phyloP scores from a whole-genome alignment of 345 rosid species.

The Geranium rotundifolium region DNA sequence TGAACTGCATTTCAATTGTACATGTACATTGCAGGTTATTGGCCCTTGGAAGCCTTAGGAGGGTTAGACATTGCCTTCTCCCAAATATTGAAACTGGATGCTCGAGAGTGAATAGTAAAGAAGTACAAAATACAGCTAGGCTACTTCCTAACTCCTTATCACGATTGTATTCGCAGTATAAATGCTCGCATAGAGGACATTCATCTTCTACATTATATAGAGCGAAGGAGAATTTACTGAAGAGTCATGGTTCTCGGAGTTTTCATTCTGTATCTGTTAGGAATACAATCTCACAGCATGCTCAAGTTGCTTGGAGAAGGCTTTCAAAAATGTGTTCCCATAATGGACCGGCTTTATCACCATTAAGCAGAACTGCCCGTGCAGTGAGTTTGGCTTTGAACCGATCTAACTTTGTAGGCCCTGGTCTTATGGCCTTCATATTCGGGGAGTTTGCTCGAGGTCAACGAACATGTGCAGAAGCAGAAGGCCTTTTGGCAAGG shows the following conservation, averaged over 20 bases:
- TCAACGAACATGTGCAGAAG: conserved; percentile 5
- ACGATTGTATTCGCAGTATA: not conserved
- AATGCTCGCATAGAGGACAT: conserved; percentile 3
- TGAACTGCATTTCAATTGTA: not conserved
- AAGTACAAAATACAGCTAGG: conserved; percentile 1
- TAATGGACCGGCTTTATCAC: not conserved
- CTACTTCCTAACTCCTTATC: conserved; percentile 1
- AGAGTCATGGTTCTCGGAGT: conserved; percentile 1
- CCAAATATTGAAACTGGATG: conserved; percentile 2
- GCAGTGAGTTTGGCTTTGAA: conserved; percentile 15
- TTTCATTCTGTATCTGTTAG: not conserved
- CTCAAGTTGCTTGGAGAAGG: conserved; percentile 16
- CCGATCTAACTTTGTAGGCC: conserved; percentile 15
- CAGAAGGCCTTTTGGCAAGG: conserved; percentile 9
- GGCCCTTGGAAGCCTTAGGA: conserved; percentile 7
- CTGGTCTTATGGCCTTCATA: conserved; percentile 15
- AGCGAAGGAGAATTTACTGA: conserved; percentile 7
- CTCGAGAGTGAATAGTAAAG: conserved; percentile 1
- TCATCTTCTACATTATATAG: conserved; percentile 2
- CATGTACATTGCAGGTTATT: conserved; percentile 13
- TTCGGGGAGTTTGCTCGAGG: conserved; percentile 10
- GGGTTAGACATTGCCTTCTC: conserved; percentile 8
- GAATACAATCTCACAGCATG: conserved; percentile 4
- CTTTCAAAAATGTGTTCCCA: conserved; percentile 3
- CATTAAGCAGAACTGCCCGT: conserved; percentile 10